phyloP scores from a whole-genome alignment of 176 grass and related monocot genomes.

The Phoenix dactylifera region DNA sequence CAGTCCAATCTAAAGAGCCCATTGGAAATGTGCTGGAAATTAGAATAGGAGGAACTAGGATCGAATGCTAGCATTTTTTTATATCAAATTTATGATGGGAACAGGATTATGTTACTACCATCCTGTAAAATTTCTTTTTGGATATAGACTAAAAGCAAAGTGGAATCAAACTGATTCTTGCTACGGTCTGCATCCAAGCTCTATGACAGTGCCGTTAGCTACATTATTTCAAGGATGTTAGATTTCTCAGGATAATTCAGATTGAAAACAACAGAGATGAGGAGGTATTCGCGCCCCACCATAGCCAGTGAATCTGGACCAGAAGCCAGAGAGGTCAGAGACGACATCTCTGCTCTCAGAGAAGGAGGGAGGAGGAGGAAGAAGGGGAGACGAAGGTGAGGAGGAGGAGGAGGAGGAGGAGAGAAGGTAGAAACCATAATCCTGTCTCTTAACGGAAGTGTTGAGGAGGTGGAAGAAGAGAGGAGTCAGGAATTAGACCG shows the following conservation, averaged over 20 bases:
- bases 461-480: no score
- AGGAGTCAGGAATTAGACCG: no score
- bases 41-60: no score
- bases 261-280: slow-evolving; percentile 14
- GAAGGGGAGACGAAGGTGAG: not conserved
- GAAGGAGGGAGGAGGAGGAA: not conserved
- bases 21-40: no score
- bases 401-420: no score
- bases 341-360: not conserved
- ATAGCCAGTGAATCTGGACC: slow-evolving; percentile 27
- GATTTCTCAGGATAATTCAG: slow-evolving; percentile 22
- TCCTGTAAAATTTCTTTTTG: slow-evolving; percentile 29
- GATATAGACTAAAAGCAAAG: slow-evolving; percentile 34
- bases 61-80: not conserved
- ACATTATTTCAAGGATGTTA: slow-evolving; percentile 10
- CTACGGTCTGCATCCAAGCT: not conserved
- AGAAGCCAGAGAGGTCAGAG: slow-evolving; percentile 26
- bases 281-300: slow-evolving; percentile 16
- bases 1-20: slow-evolving; percentile 20
- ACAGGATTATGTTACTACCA: slow-evolving; percentile 6
- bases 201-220: slow-evolving; percentile 20
- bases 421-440: no score
- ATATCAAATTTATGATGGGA: slow-evolving; percentile 3
- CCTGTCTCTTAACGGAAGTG: no score
- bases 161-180: slow-evolving; percentile 11